phyloP scores from a whole-genome alignment of 1,284 basidiomycete species.

The Pyrrhoderma lamaoense region DNA sequence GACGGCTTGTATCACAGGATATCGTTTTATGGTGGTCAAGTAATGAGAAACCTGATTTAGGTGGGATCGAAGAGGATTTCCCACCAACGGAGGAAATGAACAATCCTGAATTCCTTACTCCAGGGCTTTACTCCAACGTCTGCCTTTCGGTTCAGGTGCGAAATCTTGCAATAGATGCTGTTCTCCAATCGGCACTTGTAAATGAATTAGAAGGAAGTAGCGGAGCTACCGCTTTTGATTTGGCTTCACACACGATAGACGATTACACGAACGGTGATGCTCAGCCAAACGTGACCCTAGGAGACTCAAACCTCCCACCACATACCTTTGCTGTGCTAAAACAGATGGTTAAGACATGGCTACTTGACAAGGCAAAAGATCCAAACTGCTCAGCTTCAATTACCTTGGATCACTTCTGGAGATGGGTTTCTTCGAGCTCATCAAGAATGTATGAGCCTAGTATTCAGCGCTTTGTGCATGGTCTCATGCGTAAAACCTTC shows the following conservation, averaged over 20 bases:
- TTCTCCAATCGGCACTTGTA: constrained; percentile 89
- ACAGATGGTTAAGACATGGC: constrained; percentile 87
- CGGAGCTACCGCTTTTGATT: constrained; percentile 89
- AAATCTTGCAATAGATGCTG: constrained; percentile 91
- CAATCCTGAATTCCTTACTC: constrained; percentile 78
- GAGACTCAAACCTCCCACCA: constrained; percentile 89
- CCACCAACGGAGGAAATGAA: constrained; percentile 74
- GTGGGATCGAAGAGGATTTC: constrained; percentile 86
- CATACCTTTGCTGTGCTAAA: constrained; percentile 85
- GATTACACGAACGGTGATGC: constrained; percentile 80
- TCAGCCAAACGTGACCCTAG: constrained; percentile 75
- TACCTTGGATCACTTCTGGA: constrained; percentile 90
- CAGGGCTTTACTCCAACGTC: constrained; percentile 90
- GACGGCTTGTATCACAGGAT: constrained; percentile 81
- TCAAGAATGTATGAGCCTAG: constrained; percentile 92
- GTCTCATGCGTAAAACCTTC: constrained; percentile 97
- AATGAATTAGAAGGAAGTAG: constrained; percentile 96
- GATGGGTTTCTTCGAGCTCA: constrained; percentile 86
- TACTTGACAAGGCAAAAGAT: constrained; percentile 77
- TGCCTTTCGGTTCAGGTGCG: constrained; percentile 86
- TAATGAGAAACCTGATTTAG: constrained; percentile 85
- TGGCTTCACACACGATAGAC: constrained; percentile 84
- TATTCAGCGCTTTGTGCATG: constrained; percentile 89
- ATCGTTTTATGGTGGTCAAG: constrained; percentile 97
- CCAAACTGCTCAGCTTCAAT: constrained; percentile 58